A percentile compares a stretch with the other conserved stretches of the same genome.
Conservation (phyloP, 2,329 filamentous ascomycete genomes). For the Monilinia fructicola region DNA sequence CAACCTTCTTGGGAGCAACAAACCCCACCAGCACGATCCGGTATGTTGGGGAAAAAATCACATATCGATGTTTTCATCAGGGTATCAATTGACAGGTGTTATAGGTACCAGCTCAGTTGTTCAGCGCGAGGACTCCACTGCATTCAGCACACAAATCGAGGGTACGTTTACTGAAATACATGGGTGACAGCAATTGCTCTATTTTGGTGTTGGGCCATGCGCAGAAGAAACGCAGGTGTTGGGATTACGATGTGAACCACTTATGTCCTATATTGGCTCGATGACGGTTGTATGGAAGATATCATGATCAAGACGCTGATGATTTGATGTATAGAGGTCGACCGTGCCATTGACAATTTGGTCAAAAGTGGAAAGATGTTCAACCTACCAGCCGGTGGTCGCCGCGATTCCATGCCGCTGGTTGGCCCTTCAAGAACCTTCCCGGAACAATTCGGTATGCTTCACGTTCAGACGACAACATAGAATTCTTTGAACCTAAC, state of each 20-base stretch:
- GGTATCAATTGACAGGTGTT: conserved; percentile 36
- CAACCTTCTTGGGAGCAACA: conserved; percentile 73
- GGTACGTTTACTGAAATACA: conserved; percentile 57
- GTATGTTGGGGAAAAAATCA: conserved; percentile 47
- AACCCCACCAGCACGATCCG: conserved; percentile 69
- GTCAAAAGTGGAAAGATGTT: conserved; percentile 96
- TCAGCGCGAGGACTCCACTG: conserved; percentile 70
- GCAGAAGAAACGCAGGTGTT: neutral
- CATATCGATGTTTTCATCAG: conserved; percentile 11
- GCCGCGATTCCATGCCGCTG: conserved; percentile 78
- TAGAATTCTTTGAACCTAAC: conserved; percentile 11
- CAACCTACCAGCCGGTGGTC: conserved; percentile 54
- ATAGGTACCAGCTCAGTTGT: conserved; percentile 73
- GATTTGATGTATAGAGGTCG: conserved; percentile 69
- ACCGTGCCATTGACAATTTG: conserved; percentile 91
- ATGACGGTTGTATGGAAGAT: neutral
- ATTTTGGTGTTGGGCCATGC: neutral
- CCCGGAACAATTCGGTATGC: conserved; percentile 58
- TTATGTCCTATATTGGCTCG: neutral
- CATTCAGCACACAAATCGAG: conserved; percentile 86
- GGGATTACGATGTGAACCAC: neutral
- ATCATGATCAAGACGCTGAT: conserved; percentile 23
- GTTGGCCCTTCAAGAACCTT: conserved; percentile 57
- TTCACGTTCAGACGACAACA: conserved; percentile 29
- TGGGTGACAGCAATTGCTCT: neutral